Base-by-base conservation (phyloP, 257 asterid species). In the Plectranthus barbatus region DNA sequence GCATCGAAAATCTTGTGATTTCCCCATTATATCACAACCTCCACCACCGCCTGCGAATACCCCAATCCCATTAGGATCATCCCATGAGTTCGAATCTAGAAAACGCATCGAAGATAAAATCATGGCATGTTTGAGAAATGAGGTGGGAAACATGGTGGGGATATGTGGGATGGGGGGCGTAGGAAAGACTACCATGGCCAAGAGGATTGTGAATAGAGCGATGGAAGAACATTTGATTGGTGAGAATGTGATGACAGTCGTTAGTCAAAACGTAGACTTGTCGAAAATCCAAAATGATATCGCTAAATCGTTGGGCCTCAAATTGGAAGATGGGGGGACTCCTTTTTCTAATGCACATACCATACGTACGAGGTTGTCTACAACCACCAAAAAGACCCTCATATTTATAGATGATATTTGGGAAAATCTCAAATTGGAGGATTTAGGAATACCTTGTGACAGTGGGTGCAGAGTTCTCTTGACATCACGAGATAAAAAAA, bases 391-490 rank as follows among this genome's bases (percentile, higher is more conserved):
- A 11, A 76, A 29, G 1, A 29, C 33, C 36, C 75, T 76, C n/a
- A 19, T 79, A 20, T 65, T 76, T 18, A 3, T 79, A 2, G 81
- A 76, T 31, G 78, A 75, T 49, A 31, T n/a, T n/a, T n/a, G n/a
- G n/a, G n/a, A n/a, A n/a, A n/a, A n/a, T n/a, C n/a, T n/a, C n/a
- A 20, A 54, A 4, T 49, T 71, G 9, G 47, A 21, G 23, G 42
- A 41, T 7, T 13, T 79, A 13, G 77, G 78, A 34, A 72, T 72
- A 18, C 55, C 71, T 19, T 11, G 9, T 29, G 51, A n/a, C 9
- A 34, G 9, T 34, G 52, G 56, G 4, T 75, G 84, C 62, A 75
- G 60, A 4, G 44, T 72, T 45, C 49, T 64, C 4, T n/a, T n/a
- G n/a, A n/a, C n/a, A n/a, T n/a, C n/a, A n/a, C n/a, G n/a, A n/a